Conservation (phyloP, 73 alveolate species). For the Paramecium sexaurelia region DNA sequence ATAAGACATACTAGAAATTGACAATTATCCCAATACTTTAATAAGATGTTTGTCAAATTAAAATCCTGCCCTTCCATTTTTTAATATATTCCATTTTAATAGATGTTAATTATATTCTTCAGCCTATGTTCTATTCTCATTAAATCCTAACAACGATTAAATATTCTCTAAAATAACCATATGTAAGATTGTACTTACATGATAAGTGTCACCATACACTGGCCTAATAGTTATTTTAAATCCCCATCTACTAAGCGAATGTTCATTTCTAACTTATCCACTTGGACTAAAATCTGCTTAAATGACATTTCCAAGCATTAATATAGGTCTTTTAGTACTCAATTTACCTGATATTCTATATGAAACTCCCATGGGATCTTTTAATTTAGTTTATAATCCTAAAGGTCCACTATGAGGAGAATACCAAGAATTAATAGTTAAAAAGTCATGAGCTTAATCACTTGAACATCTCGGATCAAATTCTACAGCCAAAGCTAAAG, state of each 20-base stretch:
- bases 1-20: background rate
- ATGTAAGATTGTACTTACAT: background rate
- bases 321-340: slow-evolving; percentile 65
- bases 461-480: slow-evolving; percentile 85
- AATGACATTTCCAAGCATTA: slow-evolving; percentile 78
- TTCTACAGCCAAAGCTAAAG: slow-evolving; percentile 84
- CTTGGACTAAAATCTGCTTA: slow-evolving; percentile 82
- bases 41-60: slow-evolving; percentile 24
- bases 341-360: slow-evolving; percentile 82
- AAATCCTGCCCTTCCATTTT: slow-evolving; percentile 28
- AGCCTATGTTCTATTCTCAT: background rate
- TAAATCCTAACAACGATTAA: background rate
- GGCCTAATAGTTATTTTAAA: slow-evolving; percentile 79
- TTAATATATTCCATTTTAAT: slow-evolving; percentile 26
- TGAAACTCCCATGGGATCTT: slow-evolving; percentile 72
- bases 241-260: slow-evolving; percentile 82
- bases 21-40: background rate
- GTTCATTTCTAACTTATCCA: slow-evolving; percentile 76
- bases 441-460: slow-evolving; percentile 73
- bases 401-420: slow-evolving; percentile 52
- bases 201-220: slow-evolving; percentile 69
- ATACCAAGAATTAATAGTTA: slow-evolving; percentile 69
- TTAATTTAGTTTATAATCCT: background rate
- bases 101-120: background rate
- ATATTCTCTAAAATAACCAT: slow-evolving; percentile 48